Evolutionary conservation across 805 yeast species (phyloP).

Genomic region (Barnettozyma californica): DNA sequence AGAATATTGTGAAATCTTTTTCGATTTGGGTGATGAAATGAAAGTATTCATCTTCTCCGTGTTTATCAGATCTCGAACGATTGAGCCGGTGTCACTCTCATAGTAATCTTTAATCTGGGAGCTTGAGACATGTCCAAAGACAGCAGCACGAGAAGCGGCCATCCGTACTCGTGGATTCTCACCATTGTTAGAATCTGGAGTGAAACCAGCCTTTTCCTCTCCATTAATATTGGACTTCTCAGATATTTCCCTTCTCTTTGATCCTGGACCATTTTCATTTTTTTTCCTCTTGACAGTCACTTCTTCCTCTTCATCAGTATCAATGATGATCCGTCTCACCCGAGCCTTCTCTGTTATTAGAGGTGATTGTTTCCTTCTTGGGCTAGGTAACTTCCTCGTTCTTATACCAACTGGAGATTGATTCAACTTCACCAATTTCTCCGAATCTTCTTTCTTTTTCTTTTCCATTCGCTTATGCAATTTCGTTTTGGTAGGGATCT

Average conservation of each 20-base stretch:
- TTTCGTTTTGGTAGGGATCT: background rate
- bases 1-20: too few species aligned
- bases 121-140: background rate
- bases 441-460: background rate
- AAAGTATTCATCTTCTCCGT: background rate
- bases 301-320: slow-evolving; percentile 1
- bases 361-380: background rate
- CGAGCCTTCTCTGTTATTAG: background rate
- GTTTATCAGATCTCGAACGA: too few species aligned
- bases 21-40: background rate
- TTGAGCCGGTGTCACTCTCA: too few species aligned
- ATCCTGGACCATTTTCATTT: background rate
- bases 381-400: background rate
- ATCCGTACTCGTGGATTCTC: background rate
- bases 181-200: background rate
- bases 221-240: background rate
- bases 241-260: background rate
- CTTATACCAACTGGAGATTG: background rate
- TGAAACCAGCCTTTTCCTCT: background rate
- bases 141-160: background rate
- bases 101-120: background rate
- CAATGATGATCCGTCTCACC: background rate
- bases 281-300: background rate
- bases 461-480: background rate
- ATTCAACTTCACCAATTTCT: background rate